phyloP scores from a whole-genome alignment of 1,284 basidiomycete genomes.

The Pulchroboletus neoregius region DNA sequence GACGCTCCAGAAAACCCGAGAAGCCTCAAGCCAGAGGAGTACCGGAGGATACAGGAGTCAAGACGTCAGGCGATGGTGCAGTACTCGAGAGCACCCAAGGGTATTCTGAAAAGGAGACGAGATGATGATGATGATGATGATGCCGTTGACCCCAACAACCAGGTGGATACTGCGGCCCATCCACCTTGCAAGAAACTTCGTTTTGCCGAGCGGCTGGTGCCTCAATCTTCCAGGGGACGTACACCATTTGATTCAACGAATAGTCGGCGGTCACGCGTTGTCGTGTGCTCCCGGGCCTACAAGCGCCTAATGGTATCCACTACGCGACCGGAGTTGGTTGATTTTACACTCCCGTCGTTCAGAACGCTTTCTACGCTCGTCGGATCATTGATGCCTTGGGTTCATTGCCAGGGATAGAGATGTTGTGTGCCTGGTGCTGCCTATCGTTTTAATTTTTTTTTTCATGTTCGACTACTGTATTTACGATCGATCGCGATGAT shows the following conservation, averaged over 20 bases:
- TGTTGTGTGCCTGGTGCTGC: background rate
- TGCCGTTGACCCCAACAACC: background rate
- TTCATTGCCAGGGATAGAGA: constrained; percentile 18
- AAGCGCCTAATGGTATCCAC: constrained; percentile 11
- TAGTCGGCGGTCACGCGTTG: constrained; percentile 16
- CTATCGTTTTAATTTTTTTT: too few relatives aligned
- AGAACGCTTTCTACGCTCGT: constrained; percentile 29
- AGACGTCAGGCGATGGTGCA: constrained; percentile 32
- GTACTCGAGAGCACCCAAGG: constrained; percentile 24
- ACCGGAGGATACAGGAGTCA: constrained; percentile 25
- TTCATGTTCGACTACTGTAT: too few relatives aligned
- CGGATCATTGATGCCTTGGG: constrained; percentile 32
- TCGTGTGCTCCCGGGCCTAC: constrained; percentile 14
- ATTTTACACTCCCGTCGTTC: constrained; percentile 32
- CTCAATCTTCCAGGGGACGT: constrained; percentile 9
- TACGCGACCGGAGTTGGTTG: constrained; percentile 22
- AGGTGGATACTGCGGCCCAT: background rate
- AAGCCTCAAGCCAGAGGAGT: constrained; percentile 26
- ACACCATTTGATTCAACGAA: constrained; percentile 10
- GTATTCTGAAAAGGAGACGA: constrained; percentile 30
- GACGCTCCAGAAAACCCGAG: constrained; percentile 20
- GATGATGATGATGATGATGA: constrained; percentile 21
- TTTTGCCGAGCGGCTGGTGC: constrained; percentile 16
- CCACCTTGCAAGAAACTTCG: constrained; percentile 26
- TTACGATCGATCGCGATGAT: too few relatives aligned